Conservation (phyloP, 305 asterid species). For the Solanum chacoense region DNA sequence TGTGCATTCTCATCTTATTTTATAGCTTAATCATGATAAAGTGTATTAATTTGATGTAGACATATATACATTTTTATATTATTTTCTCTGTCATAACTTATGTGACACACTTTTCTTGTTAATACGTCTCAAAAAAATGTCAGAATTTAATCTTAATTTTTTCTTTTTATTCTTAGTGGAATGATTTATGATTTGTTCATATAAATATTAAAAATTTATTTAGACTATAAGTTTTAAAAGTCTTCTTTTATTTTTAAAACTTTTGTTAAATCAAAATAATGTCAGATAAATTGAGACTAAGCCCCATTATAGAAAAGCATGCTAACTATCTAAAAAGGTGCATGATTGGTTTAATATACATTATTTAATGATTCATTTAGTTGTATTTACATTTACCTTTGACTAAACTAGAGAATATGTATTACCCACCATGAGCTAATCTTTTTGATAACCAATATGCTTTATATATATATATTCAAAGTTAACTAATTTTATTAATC, state of each 20-base stretch:
- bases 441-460: not conserved
- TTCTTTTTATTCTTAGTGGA: fast-evolving
- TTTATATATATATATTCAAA: too few species aligned
- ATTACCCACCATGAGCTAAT: not conserved
- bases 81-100: too few species aligned
- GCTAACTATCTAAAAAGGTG: not conserved
- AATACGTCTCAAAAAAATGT: fast-evolving
- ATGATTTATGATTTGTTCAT: fast-evolving
- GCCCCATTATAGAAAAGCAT: not conserved
- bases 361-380: not conserved
- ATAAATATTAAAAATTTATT: too few species aligned
- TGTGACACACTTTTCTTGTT: not conserved
- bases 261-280: fast-evolving
- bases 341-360: not conserved
- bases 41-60: not conserved
- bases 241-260: too few species aligned
- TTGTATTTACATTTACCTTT: not conserved
- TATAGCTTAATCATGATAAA: not conserved
- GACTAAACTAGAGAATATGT: not conserved
- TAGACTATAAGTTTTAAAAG: too few species aligned
- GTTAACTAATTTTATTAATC: too few species aligned
- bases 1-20: not conserved
- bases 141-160: fast-evolving
- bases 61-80: not conserved
- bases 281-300: fast-evolving